Evolutionary conservation across 148 eudicot species (phyloP).

Genomic region (Salicornia ramosissima): DNA sequence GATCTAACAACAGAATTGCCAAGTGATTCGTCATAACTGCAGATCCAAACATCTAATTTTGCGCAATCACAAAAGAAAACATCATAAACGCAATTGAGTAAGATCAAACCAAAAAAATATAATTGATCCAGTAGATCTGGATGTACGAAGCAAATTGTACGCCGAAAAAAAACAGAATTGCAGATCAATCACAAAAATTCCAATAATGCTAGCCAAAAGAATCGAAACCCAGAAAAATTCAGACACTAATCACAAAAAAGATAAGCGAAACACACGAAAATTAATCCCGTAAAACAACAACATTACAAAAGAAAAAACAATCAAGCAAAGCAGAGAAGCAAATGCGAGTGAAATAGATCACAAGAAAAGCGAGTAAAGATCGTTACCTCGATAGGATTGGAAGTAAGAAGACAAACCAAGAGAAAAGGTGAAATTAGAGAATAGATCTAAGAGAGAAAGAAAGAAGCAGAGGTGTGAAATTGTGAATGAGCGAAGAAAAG

Average conservation of each 20-base stretch:
- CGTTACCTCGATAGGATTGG: slow-evolving; percentile 10
- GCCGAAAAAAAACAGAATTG: neutral
- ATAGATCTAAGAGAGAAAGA: slow-evolving; percentile 9
- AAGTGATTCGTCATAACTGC: slow-evolving; percentile 5
- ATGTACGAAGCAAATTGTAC: neutral
- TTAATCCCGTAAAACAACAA: neutral
- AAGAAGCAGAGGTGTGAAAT: neutral
- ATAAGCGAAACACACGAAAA: slow-evolving; percentile 22
- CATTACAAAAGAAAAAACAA: neutral
- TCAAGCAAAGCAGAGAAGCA: neutral
- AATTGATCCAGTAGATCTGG: slow-evolving; percentile 17
- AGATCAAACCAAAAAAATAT: neutral
- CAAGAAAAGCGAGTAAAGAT: neutral
- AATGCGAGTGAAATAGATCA: slow-evolving; percentile 1
- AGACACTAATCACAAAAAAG: neutral
- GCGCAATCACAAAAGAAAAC: neutral
- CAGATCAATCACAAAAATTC: slow-evolving; percentile 14
- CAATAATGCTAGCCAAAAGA: slow-evolving; percentile 16
- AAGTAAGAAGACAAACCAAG: neutral
- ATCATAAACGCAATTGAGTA: neutral
- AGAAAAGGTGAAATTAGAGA: neutral
- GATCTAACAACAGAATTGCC: slow-evolving; percentile 22
- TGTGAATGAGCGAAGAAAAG: neutral
- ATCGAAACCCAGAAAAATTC: slow-evolving; percentile 20
- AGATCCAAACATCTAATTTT: slow-evolving; percentile 28